These are phyloP conservation scores for Aegilops longissima DNA, from an alignment of 176 grass and related monocot genomes.

Conservation along the genomic window DNA sequence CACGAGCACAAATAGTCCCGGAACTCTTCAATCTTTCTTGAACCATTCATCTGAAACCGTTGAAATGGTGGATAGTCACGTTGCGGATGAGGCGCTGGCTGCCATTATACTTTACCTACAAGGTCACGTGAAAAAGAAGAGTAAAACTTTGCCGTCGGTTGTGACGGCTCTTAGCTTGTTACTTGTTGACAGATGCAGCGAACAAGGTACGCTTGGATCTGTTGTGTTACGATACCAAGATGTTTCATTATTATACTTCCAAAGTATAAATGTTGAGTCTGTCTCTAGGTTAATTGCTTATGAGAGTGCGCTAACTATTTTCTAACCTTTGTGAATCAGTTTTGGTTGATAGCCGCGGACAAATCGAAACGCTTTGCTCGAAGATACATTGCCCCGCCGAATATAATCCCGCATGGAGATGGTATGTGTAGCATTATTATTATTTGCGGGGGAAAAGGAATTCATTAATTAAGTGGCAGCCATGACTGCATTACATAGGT, in stretches of 20 bases:
- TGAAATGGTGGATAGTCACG: conserved; percentile 26
- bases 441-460: no score
- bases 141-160: conserved; percentile 54
- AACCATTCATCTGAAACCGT: conserved; percentile 35
- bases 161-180: conserved; percentile 65
- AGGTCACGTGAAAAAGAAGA: conserved; percentile 50
- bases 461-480: no score
- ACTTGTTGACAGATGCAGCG: conserved; percentile 41
- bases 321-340: conserved; percentile 34
- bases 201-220: conserved; percentile 38
- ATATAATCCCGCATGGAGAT: conserved; percentile 83
- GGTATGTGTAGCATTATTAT: conserved; percentile 28
- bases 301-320: not conserved
- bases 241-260: not conserved
- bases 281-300: not conserved
- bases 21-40: conserved; percentile 56
- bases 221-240: conserved; percentile 17
- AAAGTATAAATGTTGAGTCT: not conserved
- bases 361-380: conserved; percentile 55
- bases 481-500: no score
- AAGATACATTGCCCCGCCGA: conserved; percentile 70
- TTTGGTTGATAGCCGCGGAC: conserved; percentile 35
- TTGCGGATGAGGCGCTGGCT: conserved; percentile 56
- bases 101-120: conserved; percentile 75
- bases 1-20: conserved; percentile 29